Evolutionary conservation across 2,329 filamentous ascomycete species (phyloP), one percentile per base, ranked within the genome.

Genomic region (Cryphonectria parasitica): DNA sequence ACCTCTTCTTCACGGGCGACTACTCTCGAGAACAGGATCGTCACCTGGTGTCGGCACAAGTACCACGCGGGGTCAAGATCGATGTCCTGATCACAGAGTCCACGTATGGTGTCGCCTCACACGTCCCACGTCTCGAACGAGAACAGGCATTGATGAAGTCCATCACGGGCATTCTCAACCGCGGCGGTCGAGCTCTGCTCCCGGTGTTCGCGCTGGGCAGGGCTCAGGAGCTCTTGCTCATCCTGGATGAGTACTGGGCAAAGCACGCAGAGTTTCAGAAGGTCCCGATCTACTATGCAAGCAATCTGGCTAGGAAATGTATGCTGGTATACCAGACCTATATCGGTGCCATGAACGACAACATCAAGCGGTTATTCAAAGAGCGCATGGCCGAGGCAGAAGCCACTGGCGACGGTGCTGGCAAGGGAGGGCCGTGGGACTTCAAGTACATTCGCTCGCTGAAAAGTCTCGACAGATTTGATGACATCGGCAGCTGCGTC

Each of bases 281-380:
- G 74, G 91, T 92, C 49, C 96, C 96, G 6, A 98, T 99, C 73
- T 99, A 98, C 83, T 99, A 98, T 80, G 97, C 97, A 68, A 96
- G 93, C 76, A 97, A 97, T 77, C 88, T 98, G 58, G 96, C 96
- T 0, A 87, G 95, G 73, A 96, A 97, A 81, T 99, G 96, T 83
- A 99, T 99, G 96, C 89, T 98, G 41, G 94, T 98, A 3, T 99
- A 99, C 79, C 96, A 98, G 80, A 99, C 96, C 1, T 99, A 98
- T 77, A 94, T 98, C 64, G 94, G 95, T 64, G 94, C 95, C 69
- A 99, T 99, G 96, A 99, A 99, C 79, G 95, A 98, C 78, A 98
- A 98, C 77, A 98, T 99, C 84, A 98, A 97, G 80, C 89, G 93
- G 15, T 88, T 97, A n/a, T 98, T 98, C 81, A 88, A 92, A 67